Evolutionary conservation across 108 stramenopile species (phyloP).

Genomic region (Seminavis robusta): DNA sequence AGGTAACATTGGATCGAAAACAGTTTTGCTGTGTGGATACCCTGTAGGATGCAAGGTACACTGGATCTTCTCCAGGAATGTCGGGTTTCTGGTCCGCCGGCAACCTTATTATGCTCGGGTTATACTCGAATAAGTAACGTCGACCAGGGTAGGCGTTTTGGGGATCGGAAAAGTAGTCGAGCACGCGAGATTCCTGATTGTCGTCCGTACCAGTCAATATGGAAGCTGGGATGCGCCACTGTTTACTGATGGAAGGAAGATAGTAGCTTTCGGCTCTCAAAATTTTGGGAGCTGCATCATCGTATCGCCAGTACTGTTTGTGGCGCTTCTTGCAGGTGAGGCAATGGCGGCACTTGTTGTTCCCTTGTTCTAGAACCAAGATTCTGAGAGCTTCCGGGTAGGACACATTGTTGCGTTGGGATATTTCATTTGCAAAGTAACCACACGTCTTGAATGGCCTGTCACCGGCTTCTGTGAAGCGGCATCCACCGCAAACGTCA

Average conservation of each 20-base stretch:
- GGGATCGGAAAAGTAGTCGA: background rate
- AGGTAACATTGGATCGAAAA: background rate
- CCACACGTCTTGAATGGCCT: no score
- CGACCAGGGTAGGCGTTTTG: background rate
- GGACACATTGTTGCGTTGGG: no score
- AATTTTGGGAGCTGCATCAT: conserved; percentile 1
- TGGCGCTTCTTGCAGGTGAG: no score
- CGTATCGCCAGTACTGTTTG: background rate
- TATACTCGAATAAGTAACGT: background rate
- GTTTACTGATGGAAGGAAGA: background rate
- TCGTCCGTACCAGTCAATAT: no score
- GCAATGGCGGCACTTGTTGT: no score
- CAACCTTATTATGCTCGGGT: background rate
- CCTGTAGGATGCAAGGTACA: background rate
- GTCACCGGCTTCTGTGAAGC: no score
- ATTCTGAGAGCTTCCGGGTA: no score
- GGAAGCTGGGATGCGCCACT: background rate
- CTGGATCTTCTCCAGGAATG: background rate
- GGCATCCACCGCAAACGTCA: no score
- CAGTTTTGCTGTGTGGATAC: background rate
- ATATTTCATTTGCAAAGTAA: no score
- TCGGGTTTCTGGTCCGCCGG: background rate
- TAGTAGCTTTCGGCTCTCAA: background rate
- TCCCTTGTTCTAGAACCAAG: no score
- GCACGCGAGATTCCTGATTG: no score